These are phyloP conservation scores for Lichtheimia corymbifera DNA, from an alignment of 371 early-diverging fungal genomes.

Conservation along the genomic window DNA sequence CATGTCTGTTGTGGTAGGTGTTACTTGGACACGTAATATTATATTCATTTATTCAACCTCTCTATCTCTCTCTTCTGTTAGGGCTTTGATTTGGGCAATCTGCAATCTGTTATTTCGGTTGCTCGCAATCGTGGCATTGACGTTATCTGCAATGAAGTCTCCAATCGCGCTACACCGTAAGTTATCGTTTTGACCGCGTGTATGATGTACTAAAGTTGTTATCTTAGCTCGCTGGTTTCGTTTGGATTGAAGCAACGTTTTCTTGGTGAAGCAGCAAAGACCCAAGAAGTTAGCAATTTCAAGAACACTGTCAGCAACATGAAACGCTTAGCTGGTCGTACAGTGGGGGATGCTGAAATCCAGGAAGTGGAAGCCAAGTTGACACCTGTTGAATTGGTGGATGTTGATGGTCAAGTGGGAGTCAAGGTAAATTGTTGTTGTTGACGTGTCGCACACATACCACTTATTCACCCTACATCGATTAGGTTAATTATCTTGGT, in stretches of 20 bases:
- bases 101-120: constrained; percentile 94
- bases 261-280: constrained; percentile 95
- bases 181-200: constrained; percentile 20
- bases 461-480: constrained; percentile 6
- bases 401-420: constrained; percentile 84
- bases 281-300: constrained; percentile 92
- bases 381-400: constrained; percentile 79
- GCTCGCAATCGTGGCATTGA: constrained; percentile 98
- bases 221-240: constrained; percentile 79
- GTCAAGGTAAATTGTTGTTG: constrained; percentile 63
- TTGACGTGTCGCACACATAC: too few species aligned
- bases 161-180: constrained; percentile 96
- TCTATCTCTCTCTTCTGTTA: constrained; percentile 3
- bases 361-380: constrained; percentile 80
- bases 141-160: constrained; percentile 95
- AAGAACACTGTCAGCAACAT: constrained; percentile 92
- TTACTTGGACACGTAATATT: background rate
- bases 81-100: constrained; percentile 97
- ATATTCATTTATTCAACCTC: background rate
- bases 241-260: constrained; percentile 94
- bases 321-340: constrained; percentile 97
- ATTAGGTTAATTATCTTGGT: constrained; percentile 76
- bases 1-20: constrained; percentile 55
- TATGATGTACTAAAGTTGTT: background rate
- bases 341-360: constrained; percentile 87